Evolutionary conservation across 768 basidiomycete genomes (phyloP).

Genomic region (Dictyophora rubrovolvata): DNA sequence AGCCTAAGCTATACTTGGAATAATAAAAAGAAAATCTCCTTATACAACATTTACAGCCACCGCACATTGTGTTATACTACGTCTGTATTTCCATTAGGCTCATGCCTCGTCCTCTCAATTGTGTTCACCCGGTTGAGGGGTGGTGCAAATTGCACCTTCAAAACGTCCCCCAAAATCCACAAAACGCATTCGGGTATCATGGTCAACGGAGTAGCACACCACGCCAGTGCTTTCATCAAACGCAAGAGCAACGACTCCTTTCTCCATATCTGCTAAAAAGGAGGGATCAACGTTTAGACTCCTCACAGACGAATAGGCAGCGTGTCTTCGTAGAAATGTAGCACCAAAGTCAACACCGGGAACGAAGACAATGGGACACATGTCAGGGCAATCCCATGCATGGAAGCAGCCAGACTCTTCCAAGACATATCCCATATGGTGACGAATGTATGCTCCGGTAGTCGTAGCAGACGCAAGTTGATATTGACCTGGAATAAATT

Average conservation of each 20-base stretch:
- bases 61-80: no score
- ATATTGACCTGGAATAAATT: neutral
- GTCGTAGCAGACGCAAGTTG: neutral
- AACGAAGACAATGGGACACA: neutral
- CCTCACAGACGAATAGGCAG: neutral
- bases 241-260: neutral
- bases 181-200: neutral
- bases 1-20: no score
- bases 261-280: neutral
- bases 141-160: neutral
- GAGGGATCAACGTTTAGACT: neutral
- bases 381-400: neutral
- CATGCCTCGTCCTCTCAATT: no score
- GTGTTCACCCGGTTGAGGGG: no score
- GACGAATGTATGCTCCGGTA: neutral
- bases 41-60: no score
- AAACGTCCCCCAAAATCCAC: neutral
- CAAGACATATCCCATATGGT: neutral
- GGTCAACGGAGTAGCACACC: neutral
- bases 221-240: neutral
- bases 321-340: neutral
- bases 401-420: neutral
- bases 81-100: no score
- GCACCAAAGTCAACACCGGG: neutral
- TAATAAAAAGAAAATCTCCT: no score